Percentiles rank a stretch among this genome's conserved stretches.
Evolutionary conservation across 2,329 filamentous ascomycete genomes (phyloP).

Genomic region (Stachybotrys elegans): DNA sequence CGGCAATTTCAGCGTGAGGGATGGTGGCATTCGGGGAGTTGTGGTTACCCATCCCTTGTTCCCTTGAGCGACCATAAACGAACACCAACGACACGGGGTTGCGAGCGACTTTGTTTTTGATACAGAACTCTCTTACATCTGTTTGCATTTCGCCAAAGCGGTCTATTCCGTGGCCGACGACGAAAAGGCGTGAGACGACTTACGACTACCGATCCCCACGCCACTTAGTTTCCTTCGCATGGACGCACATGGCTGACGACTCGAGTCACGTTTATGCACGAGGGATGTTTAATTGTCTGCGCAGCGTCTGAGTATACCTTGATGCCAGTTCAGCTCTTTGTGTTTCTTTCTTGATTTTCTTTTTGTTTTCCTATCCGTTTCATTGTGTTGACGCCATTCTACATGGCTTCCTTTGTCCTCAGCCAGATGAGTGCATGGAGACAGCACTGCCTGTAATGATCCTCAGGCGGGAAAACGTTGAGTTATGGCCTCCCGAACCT

Average conservation of each 20-base stretch:
- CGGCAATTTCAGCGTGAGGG: too few species aligned
- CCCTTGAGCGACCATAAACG: too few species aligned
- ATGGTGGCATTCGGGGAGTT: too few species aligned
- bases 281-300: constrained; percentile 28
- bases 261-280: constrained; percentile 39
- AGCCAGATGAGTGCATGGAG: constrained; percentile 24
- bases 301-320: constrained; percentile 8
- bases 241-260: constrained; percentile 39
- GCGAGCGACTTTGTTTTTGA: too few species aligned
- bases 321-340: neutral
- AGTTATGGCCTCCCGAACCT: too few species aligned
- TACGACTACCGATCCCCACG: constrained; percentile 29
- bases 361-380: constrained; percentile 9
- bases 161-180: too few species aligned
- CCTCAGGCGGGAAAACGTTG: constrained; percentile 28
- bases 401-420: constrained; percentile 20
- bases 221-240: constrained; percentile 27
- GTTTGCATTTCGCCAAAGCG: too few species aligned
- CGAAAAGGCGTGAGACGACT: constrained; percentile 27
- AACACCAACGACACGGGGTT: too few species aligned
- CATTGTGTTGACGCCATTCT: constrained; percentile 13
- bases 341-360: neutral
- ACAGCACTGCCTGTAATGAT: constrained; percentile 32
- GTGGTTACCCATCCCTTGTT: too few species aligned
- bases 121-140: too few species aligned